These are phyloP conservation scores for Heliamphora pulchella DNA, from an alignment of 179 eudicot species.

Conservation along the genomic window DNA sequence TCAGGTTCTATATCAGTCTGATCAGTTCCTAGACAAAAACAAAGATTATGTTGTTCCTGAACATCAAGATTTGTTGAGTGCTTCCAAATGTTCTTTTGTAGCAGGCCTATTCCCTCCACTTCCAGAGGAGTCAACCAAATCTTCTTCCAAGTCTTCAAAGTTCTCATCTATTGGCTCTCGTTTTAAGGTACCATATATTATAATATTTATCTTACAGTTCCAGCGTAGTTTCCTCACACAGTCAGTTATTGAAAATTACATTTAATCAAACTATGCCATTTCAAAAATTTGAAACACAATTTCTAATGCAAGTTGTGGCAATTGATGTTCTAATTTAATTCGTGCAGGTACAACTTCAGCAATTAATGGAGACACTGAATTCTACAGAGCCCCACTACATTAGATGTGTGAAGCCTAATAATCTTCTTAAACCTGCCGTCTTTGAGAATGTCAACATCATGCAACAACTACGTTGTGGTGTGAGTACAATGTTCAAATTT, in stretches of 20 bases:
- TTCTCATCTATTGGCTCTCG: slow-evolving; percentile 92
- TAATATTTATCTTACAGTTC: background rate
- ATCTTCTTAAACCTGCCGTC: slow-evolving; percentile 78
- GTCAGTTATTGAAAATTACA: background rate
- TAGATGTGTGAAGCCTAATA: slow-evolving; percentile 97
- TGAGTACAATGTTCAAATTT: slow-evolving; percentile 51
- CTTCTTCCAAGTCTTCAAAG: slow-evolving; percentile 73
- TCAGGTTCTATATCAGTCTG: slow-evolving; percentile 89
- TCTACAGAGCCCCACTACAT: slow-evolving; percentile 95
- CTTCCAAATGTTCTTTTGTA: slow-evolving; percentile 84
- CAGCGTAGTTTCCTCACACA: background rate
- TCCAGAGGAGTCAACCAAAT: slow-evolving; percentile 60
- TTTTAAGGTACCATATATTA: slow-evolving; percentile 54
- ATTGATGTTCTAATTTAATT: slow-evolving; percentile 15
- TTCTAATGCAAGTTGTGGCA: slow-evolving; percentile 9
- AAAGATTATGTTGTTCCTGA: slow-evolving; percentile 97
- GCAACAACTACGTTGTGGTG: slow-evolving; percentile 98
- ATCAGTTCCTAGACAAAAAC: slow-evolving; percentile 86
- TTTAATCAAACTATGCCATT: background rate
- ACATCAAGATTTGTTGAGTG: slow-evolving; percentile 79
- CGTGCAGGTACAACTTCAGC: slow-evolving; percentile 82
- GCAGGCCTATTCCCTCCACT: slow-evolving; percentile 73
- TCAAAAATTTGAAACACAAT: slow-evolving; percentile 1
- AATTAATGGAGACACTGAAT: slow-evolving; percentile 84
- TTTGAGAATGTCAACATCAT: slow-evolving; percentile 84